A percentile compares a stretch with the other conserved stretches of the same genome.
These are phyloP conservation scores for Neurospora sp. DNA, from an alignment of 495 filamentous ascomycete species.

Conservation along the genomic window DNA sequence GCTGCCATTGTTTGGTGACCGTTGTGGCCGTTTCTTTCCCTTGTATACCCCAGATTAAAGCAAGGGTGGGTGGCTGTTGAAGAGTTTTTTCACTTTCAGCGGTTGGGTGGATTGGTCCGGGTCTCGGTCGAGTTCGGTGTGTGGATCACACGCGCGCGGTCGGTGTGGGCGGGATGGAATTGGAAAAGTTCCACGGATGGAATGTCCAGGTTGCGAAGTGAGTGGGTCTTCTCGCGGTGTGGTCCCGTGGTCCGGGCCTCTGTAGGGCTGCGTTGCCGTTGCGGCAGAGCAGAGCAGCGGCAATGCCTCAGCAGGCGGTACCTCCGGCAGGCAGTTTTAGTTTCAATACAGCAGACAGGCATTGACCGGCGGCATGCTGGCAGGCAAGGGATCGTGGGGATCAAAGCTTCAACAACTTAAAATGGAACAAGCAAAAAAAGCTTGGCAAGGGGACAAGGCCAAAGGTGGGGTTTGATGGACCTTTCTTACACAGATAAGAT, in stretches of 20 bases:
- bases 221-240: not conserved
- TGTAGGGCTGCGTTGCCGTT: not conserved
- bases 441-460: not conserved
- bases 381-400: not conserved
- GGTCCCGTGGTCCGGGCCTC: not conserved
- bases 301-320: not conserved
- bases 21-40: not conserved
- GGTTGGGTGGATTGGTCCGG: not conserved
- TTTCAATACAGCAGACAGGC: not conserved
- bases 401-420: not conserved
- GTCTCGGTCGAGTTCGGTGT: not conserved
- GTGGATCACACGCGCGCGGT: not conserved
- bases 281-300: not conserved
- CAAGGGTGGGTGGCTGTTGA: not conserved
- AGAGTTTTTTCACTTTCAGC: not conserved
- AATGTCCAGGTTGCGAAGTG: not conserved
- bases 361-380: not conserved
- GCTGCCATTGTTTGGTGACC: not conserved
- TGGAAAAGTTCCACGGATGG: not conserved
- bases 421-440: not conserved
- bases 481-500: not conserved
- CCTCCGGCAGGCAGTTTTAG: not conserved
- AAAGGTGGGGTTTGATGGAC: not conserved
- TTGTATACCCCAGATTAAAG: not conserved
- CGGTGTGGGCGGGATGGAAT: not conserved